Conservation (phyloP, 2,329 filamentous ascomycete genomes). For the Aspergillus fructus region DNA sequence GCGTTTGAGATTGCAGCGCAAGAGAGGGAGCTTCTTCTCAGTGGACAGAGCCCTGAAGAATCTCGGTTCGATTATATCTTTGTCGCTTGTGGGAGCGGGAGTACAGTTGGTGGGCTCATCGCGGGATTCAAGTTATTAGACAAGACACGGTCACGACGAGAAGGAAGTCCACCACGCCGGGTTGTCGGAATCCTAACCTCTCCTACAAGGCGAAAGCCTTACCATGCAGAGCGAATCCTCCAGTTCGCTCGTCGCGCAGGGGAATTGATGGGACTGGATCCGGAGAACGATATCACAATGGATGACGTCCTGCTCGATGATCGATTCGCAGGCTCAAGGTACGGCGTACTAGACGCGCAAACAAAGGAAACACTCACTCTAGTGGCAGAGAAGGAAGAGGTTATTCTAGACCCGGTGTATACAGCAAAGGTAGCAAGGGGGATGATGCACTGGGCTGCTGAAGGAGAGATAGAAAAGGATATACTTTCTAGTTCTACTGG, state of each 20-base stretch:
- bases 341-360: slow-evolving; percentile 31
- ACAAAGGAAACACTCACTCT: slow-evolving; percentile 22
- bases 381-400: slow-evolving; percentile 28
- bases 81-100: slow-evolving; percentile 38
- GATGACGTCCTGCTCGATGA: slow-evolving; percentile 34
- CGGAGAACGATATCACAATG: slow-evolving; percentile 23
- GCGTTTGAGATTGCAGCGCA: slow-evolving; percentile 34
- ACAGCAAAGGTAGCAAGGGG: slow-evolving; percentile 34
- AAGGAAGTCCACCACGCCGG: not conserved
- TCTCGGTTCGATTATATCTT: slow-evolving; percentile 34
- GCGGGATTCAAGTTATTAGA: slow-evolving; percentile 36
- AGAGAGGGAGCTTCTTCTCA: slow-evolving; percentile 18
- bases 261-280: slow-evolving; percentile 29
- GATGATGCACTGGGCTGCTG: slow-evolving; percentile 25
- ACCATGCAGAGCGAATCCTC: slow-evolving; percentile 32
- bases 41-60: not conserved
- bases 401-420: slow-evolving; percentile 38
- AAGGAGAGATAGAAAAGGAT: slow-evolving; percentile 20
- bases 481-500: slow-evolving; percentile 1
- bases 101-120: slow-evolving; percentile 35
- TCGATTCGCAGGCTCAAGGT: slow-evolving; percentile 31
- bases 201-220: slow-evolving; percentile 28
- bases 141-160: slow-evolving; percentile 12
- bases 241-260: slow-evolving; percentile 29
- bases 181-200: slow-evolving; percentile 35